Conservation (phyloP, 768 basidiomycete genomes). For the Mycena rosella region DNA sequence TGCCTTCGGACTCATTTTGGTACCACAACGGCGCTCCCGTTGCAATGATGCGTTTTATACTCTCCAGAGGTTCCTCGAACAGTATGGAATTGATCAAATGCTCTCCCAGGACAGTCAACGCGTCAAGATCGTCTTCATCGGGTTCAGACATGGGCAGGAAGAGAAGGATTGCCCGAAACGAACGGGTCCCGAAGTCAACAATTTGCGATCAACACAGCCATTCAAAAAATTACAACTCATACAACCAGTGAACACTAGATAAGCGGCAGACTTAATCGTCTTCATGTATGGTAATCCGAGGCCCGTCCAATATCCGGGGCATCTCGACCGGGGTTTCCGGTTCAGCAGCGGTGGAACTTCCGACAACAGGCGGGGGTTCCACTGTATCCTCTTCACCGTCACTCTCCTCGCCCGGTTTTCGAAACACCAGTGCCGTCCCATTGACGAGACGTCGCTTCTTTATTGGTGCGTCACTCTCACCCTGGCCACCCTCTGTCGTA, state of each 20-base stretch:
- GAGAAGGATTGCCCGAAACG: no score
- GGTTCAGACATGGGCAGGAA: constrained; percentile 26
- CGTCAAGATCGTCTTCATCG: constrained; percentile 52
- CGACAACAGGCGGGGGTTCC: constrained; percentile 17
- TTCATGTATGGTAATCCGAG: constrained; percentile 63
- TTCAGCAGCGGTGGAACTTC: constrained; percentile 3
- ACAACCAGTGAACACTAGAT: background rate
- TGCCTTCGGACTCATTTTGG: constrained; percentile 82
- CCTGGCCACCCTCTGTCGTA: constrained; percentile 41
- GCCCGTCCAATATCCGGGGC: constrained; percentile 46
- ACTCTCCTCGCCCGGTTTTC: constrained; percentile 57
- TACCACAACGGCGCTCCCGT: constrained; percentile 90
- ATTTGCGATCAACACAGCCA: no score
- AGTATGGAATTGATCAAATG: constrained; percentile 72
- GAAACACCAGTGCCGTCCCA: constrained; percentile 75
- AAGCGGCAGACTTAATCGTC: constrained; percentile 51
- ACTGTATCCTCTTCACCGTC: constrained; percentile 46
- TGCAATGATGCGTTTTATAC: constrained; percentile 64
- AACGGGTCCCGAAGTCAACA: no score
- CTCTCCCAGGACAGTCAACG: constrained; percentile 68
- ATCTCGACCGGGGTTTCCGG: constrained; percentile 29
- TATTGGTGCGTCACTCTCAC: constrained; percentile 55
- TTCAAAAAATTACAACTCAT: background rate
- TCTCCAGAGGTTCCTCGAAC: constrained; percentile 56
- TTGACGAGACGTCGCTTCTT: constrained; percentile 89